These are phyloP conservation scores for Zhuliangozyma parablackwelliae DNA, from an alignment of 1,139 yeast species.

Conservation along the genomic window DNA sequence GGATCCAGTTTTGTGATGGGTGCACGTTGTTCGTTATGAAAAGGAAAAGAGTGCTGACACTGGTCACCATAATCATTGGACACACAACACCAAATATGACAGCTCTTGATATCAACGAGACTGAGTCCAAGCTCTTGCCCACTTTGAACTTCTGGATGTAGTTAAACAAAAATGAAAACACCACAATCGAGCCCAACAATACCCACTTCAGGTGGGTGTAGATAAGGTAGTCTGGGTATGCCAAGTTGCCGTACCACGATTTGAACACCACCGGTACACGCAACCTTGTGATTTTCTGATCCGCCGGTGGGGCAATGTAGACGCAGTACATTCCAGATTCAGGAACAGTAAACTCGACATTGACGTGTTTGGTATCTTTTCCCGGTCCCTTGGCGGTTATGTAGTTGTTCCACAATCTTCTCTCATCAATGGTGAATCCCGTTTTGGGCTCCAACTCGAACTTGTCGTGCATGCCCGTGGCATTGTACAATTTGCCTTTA, in stretches of 20 bases:
- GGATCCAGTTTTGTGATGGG: too few species aligned
- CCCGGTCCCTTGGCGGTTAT: conserved; percentile 3
- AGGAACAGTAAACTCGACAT: conserved; percentile 13
- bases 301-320: conserved; percentile 24
- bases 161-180: conserved; percentile 21
- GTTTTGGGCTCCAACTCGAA: conserved; percentile 7
- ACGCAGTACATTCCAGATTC: conserved; percentile 34
- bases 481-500: conserved; percentile 11
- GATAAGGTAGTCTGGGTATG: conserved; percentile 14
- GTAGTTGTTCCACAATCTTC: conserved; percentile 8
- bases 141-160: conserved; percentile 25
- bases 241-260: conserved; percentile 27
- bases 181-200: conserved; percentile 13
- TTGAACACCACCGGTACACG: conserved; percentile 17
- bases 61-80: conserved; percentile 17
- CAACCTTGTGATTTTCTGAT: conserved; percentile 8
- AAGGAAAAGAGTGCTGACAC: conserved; percentile 11
- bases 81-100: conserved; percentile 26
- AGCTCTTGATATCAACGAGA: conserved; percentile 30
- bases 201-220: conserved; percentile 18
- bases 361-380: conserved; percentile 1
- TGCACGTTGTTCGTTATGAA: conserved; percentile 18
- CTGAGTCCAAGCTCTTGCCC: conserved; percentile 28
- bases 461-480: conserved; percentile 5
- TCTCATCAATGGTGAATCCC: conserved; percentile 3